Percentiles rank a stretch among this genome's conserved stretches.
Evolutionary conservation across 23 red algal genomes (phyloP).

Genomic region (Chondrus crispus): DNA sequence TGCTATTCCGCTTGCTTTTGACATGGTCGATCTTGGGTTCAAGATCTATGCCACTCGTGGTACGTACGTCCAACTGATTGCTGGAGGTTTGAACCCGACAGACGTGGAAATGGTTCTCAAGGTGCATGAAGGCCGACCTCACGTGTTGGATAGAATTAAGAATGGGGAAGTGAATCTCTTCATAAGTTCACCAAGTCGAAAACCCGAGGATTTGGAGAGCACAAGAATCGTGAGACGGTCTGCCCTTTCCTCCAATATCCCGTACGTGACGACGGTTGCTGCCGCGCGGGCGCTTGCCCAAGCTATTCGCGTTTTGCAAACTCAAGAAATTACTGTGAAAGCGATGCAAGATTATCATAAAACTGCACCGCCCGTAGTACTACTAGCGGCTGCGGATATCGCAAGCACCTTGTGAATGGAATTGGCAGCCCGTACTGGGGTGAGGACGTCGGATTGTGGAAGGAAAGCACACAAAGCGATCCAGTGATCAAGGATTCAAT

Average conservation of each 20-base stretch:
- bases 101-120: slow-evolving; percentile 87
- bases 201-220: slow-evolving; percentile 53
- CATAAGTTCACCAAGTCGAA: slow-evolving; percentile 82
- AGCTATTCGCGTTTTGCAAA: slow-evolving; percentile 77
- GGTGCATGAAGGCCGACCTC: slow-evolving; percentile 88
- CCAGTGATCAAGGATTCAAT: too few species aligned
- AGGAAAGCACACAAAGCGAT: too few species aligned
- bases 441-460: too few species aligned
- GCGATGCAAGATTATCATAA: slow-evolving; percentile 97
- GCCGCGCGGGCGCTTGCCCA: slow-evolving; percentile 86
- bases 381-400: neutral
- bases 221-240: slow-evolving; percentile 66
- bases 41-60: slow-evolving; percentile 72
- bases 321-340: slow-evolving; percentile 82
- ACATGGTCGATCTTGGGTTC: slow-evolving; percentile 94
- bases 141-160: slow-evolving; percentile 92
- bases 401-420: neutral
- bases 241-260: slow-evolving; percentile 79
- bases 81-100: slow-evolving; percentile 67
- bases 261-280: slow-evolving; percentile 91
- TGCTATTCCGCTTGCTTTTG: slow-evolving; percentile 71
- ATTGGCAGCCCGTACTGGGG: too few species aligned
- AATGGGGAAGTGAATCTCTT: slow-evolving; percentile 92
- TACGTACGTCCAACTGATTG: slow-evolving; percentile 79
- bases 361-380: slow-evolving; percentile 17